These are phyloP conservation scores for Fusarium coicis DNA, from an alignment of 2,329 filamentous ascomycete species.

Conservation along the genomic window DNA sequence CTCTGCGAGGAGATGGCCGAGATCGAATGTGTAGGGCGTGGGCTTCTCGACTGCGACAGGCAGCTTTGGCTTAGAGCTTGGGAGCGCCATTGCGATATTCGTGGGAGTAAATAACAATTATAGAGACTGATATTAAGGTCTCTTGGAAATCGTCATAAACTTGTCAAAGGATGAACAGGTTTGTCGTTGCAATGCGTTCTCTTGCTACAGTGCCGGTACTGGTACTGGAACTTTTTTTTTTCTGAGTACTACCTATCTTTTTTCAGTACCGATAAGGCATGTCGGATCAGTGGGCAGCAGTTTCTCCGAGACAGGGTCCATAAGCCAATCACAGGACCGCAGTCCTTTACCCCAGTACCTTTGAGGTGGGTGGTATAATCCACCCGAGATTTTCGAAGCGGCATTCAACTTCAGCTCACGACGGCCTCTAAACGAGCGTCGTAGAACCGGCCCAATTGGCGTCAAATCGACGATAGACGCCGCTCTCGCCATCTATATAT, in stretches of 20 bases:
- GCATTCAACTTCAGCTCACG: constrained; percentile 41
- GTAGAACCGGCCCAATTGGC: constrained; percentile 45
- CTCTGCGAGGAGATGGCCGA: constrained; percentile 85
- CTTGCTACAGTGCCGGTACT: constrained; percentile 18
- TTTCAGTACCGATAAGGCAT: constrained; percentile 43
- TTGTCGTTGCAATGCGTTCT: constrained; percentile 11
- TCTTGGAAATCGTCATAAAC: background rate
- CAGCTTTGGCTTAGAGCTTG: constrained; percentile 59
- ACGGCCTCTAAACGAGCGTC: constrained; percentile 39
- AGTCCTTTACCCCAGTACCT: constrained; percentile 10
- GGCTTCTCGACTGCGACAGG: constrained; percentile 80
- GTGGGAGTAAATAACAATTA: background rate
- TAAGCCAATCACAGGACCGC: constrained; percentile 33
- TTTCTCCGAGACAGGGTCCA: constrained; percentile 36
- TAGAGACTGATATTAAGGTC: background rate
- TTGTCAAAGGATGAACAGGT: background rate
- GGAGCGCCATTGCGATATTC: constrained; percentile 48
- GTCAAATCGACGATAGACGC: constrained; percentile 43
- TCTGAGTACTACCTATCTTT: constrained; percentile 12
- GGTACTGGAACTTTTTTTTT: constrained; percentile 44
- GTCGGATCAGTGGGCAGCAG: constrained; percentile 42
- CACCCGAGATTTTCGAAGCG: constrained; percentile 45
- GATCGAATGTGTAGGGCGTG: constrained; percentile 91
- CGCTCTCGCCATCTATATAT: background rate
- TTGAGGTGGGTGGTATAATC: constrained; percentile 41